phyloP scores from a whole-genome alignment of 2,329 filamentous ascomycete species.

The Venturia effusa region DNA sequence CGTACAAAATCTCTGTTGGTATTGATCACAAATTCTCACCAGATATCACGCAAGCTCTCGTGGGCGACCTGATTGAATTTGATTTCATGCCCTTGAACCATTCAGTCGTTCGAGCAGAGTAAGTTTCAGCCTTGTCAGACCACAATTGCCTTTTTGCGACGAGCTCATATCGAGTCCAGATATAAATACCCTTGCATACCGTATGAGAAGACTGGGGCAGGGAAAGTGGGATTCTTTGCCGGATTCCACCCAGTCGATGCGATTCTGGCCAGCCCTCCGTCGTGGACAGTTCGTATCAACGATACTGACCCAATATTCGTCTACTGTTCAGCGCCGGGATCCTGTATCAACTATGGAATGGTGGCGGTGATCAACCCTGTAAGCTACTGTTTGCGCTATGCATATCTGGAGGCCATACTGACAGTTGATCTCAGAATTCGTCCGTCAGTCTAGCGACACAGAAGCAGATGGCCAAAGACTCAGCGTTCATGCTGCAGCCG shows the following conservation, averaged over 20 bases:
- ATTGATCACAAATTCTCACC: constrained; percentile 13
- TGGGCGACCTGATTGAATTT: constrained; percentile 16
- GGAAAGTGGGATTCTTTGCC: constrained; percentile 44
- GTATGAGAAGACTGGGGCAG: constrained; percentile 41
- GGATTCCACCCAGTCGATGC: constrained; percentile 38
- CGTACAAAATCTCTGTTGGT: constrained; percentile 10
- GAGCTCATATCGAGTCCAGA: not conserved
- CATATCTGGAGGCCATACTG: too few species aligned
- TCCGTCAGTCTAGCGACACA: constrained; percentile 19
- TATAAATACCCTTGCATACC: constrained; percentile 43
- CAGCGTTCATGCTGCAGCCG: constrained; percentile 21
- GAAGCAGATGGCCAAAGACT: constrained; percentile 18
- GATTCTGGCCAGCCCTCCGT: constrained; percentile 35
- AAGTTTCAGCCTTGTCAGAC: not conserved
- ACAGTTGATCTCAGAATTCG: not conserved
- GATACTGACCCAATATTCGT: constrained; percentile 54
- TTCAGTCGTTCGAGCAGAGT: constrained; percentile 14
- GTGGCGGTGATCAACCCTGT: constrained; percentile 60
- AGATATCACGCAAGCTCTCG: constrained; percentile 12
- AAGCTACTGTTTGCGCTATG: too few species aligned
- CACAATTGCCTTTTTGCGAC: not conserved
- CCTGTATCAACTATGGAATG: constrained; percentile 54
- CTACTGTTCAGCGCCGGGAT: constrained; percentile 52
- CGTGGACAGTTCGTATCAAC: constrained; percentile 39
- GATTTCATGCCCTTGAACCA: constrained; percentile 16